These are phyloP conservation scores for Pseudoperonospora humuli DNA, from an alignment of 352 stramenopile genomes.

Conservation along the genomic window DNA sequence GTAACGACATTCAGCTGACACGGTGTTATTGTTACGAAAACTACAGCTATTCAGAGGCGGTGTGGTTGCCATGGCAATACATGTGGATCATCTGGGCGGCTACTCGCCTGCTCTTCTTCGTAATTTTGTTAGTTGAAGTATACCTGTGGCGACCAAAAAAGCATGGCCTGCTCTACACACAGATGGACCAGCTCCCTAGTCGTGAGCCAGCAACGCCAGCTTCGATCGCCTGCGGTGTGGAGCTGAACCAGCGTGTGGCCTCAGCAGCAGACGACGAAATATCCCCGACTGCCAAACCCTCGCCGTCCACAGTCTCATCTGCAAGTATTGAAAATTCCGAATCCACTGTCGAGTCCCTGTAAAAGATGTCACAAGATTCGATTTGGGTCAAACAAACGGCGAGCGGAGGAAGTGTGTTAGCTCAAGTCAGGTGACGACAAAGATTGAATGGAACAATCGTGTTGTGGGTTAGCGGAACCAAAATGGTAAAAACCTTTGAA, in stretches of 20 bases:
- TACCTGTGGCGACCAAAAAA: constrained; percentile 68
- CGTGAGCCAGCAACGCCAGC: constrained; percentile 45
- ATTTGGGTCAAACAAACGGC: neutral
- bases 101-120: constrained; percentile 65
- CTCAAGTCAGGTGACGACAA: constrained; percentile 1
- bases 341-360: constrained; percentile 22
- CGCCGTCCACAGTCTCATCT: neutral
- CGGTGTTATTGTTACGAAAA: constrained; percentile 1
- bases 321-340: neutral
- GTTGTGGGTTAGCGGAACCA: no score
- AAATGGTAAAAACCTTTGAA: no score
- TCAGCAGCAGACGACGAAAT: constrained; percentile 45
- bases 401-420: constrained; percentile 2
- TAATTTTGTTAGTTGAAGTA: constrained; percentile 50
- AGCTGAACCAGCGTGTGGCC: constrained; percentile 48
- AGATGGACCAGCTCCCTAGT: constrained; percentile 75
- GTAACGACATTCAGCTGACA: neutral
- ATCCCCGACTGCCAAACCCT: constrained; percentile 5
- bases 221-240: constrained; percentile 39
- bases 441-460: constrained; percentile 15
- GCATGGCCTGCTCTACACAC: constrained; percentile 58
- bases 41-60: constrained; percentile 56
- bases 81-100: constrained; percentile 77
- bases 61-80: constrained; percentile 57
- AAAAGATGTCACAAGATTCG: neutral